phyloP scores from a whole-genome alignment of 108 stramenopile genomes.

The Discostella pseudostelligera region DNA sequence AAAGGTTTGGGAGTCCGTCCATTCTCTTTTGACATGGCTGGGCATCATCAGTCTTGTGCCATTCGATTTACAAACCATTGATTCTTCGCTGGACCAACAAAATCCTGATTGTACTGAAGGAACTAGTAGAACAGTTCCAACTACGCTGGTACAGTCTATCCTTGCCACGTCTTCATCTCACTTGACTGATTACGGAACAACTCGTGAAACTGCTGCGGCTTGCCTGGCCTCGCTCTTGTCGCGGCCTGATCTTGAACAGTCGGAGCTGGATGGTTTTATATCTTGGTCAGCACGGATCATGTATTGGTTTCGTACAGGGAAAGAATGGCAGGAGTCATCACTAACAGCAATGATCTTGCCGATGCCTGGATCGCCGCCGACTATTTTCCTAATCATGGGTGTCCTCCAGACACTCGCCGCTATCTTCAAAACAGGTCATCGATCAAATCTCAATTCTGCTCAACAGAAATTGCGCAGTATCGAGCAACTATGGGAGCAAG shows the following conservation, averaged over 20 bases:
- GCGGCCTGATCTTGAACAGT: slow-evolving; percentile 90
- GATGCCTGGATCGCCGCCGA: slow-evolving; percentile 25
- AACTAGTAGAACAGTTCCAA: not conserved
- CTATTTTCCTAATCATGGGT: slow-evolving; percentile 74
- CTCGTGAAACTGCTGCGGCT: slow-evolving; percentile 87
- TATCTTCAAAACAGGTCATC: slow-evolving; percentile 68
- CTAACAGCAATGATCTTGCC: slow-evolving; percentile 11
- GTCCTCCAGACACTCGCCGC: slow-evolving; percentile 74
- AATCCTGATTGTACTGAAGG: slow-evolving; percentile 3
- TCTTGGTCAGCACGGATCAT: slow-evolving; percentile 52
- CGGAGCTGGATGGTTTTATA: slow-evolving; percentile 67
- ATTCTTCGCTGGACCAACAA: slow-evolving; percentile 51
- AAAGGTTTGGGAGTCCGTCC: slow-evolving; percentile 89
- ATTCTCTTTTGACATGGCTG: slow-evolving; percentile 96
- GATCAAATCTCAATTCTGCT: slow-evolving; percentile 46
- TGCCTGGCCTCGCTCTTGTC: slow-evolving; percentile 89
- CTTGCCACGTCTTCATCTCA: slow-evolving; percentile 54
- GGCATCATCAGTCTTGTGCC: slow-evolving; percentile 92
- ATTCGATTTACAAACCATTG: slow-evolving; percentile 86
- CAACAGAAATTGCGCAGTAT: slow-evolving; percentile 38
- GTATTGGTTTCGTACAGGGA: slow-evolving; percentile 46
- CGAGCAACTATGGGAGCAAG: slow-evolving; percentile 57
- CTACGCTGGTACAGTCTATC: slow-evolving; percentile 56
- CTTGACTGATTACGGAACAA: slow-evolving; percentile 86
- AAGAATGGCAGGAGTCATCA: not conserved